Conservation (phyloP, 2,329 filamentous ascomycete species). For the Simplicillium aogashimaense region DNA sequence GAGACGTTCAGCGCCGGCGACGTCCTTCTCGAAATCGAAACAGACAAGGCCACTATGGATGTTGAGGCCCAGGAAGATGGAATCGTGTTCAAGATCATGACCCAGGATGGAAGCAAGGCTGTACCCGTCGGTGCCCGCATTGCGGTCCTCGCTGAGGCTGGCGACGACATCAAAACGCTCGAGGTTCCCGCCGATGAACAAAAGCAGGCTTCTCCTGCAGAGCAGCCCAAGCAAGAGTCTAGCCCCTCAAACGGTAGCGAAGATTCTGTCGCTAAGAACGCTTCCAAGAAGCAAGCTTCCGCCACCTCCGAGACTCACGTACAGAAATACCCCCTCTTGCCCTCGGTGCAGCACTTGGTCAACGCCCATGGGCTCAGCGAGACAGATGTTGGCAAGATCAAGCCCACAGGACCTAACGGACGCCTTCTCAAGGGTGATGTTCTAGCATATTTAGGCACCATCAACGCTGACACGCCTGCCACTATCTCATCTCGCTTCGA, state of each 20-base stretch:
- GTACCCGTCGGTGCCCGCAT: slow-evolving; percentile 74
- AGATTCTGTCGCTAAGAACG: slow-evolving; percentile 19
- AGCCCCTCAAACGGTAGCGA: slow-evolving; percentile 8
- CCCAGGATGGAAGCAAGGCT: slow-evolving; percentile 62
- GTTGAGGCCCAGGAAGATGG: slow-evolving; percentile 90
- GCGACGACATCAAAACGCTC: slow-evolving; percentile 66
- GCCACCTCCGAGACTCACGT: slow-evolving; percentile 43
- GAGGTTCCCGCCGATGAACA: slow-evolving; percentile 65
- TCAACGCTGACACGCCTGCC: slow-evolving; percentile 61
- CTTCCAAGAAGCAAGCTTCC: slow-evolving; percentile 22
- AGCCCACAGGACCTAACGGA: slow-evolving; percentile 76
- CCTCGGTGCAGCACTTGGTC: slow-evolving; percentile 75
- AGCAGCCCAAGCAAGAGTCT: slow-evolving; percentile 13
- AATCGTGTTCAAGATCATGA: slow-evolving; percentile 72
- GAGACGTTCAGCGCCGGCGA: slow-evolving; percentile 75
- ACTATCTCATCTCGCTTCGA: slow-evolving; percentile 61
- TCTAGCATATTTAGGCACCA: slow-evolving; percentile 75
- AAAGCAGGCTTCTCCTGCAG: slow-evolving; percentile 16
- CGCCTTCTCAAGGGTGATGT: slow-evolving; percentile 93
- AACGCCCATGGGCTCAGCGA: slow-evolving; percentile 68
- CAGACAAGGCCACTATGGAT: slow-evolving; percentile 91
- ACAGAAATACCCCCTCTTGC: slow-evolving; percentile 64
- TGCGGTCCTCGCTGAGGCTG: slow-evolving; percentile 71
- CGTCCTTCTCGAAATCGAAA: slow-evolving; percentile 85
- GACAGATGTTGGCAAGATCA: slow-evolving; percentile 70